Evolutionary conservation across 78 protist species (phyloP).

Genomic region (Dictyostelium intermedium): DNA sequence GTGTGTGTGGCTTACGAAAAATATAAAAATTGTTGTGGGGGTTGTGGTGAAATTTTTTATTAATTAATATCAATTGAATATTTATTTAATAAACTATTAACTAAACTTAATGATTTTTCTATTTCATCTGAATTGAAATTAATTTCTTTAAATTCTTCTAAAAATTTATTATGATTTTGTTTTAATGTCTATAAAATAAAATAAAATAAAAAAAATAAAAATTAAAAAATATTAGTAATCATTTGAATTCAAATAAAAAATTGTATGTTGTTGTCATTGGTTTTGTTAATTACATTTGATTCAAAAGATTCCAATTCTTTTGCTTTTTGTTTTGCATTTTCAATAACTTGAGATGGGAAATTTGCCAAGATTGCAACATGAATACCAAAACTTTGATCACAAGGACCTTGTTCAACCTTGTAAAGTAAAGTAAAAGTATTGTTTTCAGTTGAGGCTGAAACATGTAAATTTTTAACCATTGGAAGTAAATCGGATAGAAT

Average conservation of each 20-base stretch:
- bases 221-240: too few relatives aligned
- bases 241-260: too few relatives aligned
- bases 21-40: too few relatives aligned
- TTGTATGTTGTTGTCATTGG: too few relatives aligned
- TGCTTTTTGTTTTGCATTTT: conserved; percentile 87
- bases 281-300: conserved; percentile 55
- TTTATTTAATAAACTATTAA: conserved; percentile 32
- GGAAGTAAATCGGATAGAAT: conserved; percentile 40
- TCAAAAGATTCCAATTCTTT: conserved; percentile 91
- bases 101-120: neutral
- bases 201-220: too few relatives aligned
- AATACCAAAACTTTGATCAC: conserved; percentile 95
- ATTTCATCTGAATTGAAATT: neutral
- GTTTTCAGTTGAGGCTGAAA: conserved; percentile 71
- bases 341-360: conserved; percentile 78
- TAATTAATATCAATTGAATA: conserved; percentile 17
- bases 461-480: conserved; percentile 86
- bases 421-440: conserved; percentile 74
- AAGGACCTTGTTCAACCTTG: conserved; percentile 91
- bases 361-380: conserved; percentile 94
- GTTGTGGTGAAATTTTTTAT: neutral
- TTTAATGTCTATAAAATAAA: conserved; percentile 7
- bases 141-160: conserved; percentile 52
- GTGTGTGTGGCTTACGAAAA: too few relatives aligned
- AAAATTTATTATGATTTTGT: conserved; percentile 38